Percentiles rank a stretch among this genome's conserved stretches.
These are phyloP conservation scores for Coemansia javaensis DNA, from an alignment of 192 early-diverging fungal species.

Conservation along the genomic window DNA sequence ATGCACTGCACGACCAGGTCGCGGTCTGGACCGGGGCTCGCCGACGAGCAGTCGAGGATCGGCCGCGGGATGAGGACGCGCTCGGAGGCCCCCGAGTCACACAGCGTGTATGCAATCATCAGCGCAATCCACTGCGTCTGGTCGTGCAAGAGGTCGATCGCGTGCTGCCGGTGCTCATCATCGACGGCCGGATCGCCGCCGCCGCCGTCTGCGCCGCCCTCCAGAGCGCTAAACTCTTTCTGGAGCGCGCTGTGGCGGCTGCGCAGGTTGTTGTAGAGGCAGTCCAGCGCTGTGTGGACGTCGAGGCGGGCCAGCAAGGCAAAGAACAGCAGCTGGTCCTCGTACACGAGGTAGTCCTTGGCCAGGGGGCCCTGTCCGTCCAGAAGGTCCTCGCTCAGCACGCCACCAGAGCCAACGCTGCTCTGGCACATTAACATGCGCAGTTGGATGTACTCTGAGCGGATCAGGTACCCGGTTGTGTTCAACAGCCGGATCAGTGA, in stretches of 20 bases:
- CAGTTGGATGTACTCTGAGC: slow-evolving; percentile 38
- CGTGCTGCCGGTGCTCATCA: slow-evolving; percentile 12
- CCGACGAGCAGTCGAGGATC: slow-evolving; percentile 20
- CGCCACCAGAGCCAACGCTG: slow-evolving; percentile 12
- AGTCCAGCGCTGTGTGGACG: slow-evolving; percentile 25
- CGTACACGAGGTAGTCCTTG: slow-evolving; percentile 48
- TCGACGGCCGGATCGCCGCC: not conserved
- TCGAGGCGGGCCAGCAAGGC: slow-evolving; percentile 40
- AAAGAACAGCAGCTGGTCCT: slow-evolving; percentile 49
- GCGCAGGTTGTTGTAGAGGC: slow-evolving; percentile 27
- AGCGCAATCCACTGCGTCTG: slow-evolving; percentile 46
- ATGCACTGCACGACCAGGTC: slow-evolving; percentile 34
- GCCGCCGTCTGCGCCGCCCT: slow-evolving; percentile 3
- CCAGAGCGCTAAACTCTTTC: slow-evolving; percentile 19
- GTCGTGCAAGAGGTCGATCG: slow-evolving; percentile 43
- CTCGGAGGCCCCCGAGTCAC: slow-evolving; percentile 41
- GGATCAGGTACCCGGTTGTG: slow-evolving; percentile 38
- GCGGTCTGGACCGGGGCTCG: slow-evolving; percentile 10
- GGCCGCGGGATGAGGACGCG: slow-evolving; percentile 38
- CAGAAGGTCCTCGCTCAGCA: slow-evolving; percentile 8
- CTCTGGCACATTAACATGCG: slow-evolving; percentile 49
- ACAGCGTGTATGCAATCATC: slow-evolving; percentile 36
- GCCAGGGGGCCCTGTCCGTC: slow-evolving; percentile 40
- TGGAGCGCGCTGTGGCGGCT: slow-evolving; percentile 35
- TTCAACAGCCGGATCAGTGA: slow-evolving; percentile 40